phyloP scores from a whole-genome alignment of 129 eudicot genomes.

The Lactuca saligna region DNA sequence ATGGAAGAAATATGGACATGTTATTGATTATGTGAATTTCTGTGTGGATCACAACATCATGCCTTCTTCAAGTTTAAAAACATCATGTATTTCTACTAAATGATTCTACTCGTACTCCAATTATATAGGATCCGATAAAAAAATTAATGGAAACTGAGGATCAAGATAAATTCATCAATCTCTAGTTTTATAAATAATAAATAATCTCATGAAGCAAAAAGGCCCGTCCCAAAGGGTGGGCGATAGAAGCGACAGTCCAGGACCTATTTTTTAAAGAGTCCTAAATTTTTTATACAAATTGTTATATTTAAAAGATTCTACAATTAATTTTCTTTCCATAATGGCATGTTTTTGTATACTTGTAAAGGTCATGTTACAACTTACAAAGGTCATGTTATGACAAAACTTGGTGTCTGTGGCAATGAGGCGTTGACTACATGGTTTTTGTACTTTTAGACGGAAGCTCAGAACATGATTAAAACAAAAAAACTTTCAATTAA shows the following conservation, averaged over 20 bases:
- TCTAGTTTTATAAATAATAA: not conserved
- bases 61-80: not conserved
- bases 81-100: not conserved
- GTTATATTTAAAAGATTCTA: too few relatives aligned
- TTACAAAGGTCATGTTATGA: not conserved
- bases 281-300: too few relatives aligned
- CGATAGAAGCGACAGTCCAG: too few relatives aligned
- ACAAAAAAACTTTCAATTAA: conserved; percentile 19
- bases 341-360: not conserved
- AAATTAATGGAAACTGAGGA: not conserved
- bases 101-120: not conserved
- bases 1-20: conserved; percentile 52
- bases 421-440: not conserved
- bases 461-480: not conserved
- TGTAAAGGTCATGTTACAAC: not conserved
- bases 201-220: not conserved
- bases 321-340: too few relatives aligned
- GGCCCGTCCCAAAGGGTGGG: too few relatives aligned
- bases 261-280: too few relatives aligned
- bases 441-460: conserved; percentile 3
- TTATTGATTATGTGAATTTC: conserved; percentile 60
- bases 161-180: not conserved
- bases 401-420: not conserved
- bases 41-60: conserved; percentile 18
- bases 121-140: too few relatives aligned